A percentile compares a stretch with the other conserved stretches of the same genome.
Evolutionary conservation across 108 stramenopile species (phyloP).

Genomic region (Skeletonema menzelii): DNA sequence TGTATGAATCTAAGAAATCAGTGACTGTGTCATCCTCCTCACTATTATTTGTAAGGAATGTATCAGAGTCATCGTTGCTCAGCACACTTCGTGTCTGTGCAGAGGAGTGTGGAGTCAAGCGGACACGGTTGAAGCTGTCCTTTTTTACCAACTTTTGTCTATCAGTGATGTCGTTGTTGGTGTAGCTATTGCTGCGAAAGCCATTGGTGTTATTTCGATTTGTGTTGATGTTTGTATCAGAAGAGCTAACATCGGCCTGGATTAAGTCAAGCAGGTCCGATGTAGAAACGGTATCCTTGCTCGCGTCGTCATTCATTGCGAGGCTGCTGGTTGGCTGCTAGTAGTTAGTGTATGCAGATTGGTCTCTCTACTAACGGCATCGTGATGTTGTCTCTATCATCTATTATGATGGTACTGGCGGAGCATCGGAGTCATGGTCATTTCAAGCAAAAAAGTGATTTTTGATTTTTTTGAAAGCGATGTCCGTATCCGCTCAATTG

Average conservation of each 20-base stretch:
- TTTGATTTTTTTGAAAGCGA: too few relatives aligned
- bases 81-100: neutral
- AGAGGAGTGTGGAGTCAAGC: conserved; percentile 1
- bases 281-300: conserved; percentile 24
- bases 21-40: neutral
- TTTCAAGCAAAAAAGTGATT: too few relatives aligned
- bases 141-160: neutral
- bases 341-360: neutral
- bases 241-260: conserved; percentile 20
- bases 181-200: neutral
- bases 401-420: too few relatives aligned
- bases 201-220: neutral
- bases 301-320: conserved; percentile 14
- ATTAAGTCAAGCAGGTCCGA: conserved; percentile 37
- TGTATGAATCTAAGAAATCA: neutral
- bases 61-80: conserved; percentile 3
- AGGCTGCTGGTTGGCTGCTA: too few relatives aligned
- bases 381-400: too few relatives aligned
- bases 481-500: too few relatives aligned
- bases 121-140: neutral
- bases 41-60: neutral
- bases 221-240: neutral
- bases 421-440: too few relatives aligned
- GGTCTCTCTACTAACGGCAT: neutral
- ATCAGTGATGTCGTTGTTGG: neutral